Conservation (phyloP, 2,329 filamentous ascomycete genomes). For the Trichoderma guizhouense region DNA sequence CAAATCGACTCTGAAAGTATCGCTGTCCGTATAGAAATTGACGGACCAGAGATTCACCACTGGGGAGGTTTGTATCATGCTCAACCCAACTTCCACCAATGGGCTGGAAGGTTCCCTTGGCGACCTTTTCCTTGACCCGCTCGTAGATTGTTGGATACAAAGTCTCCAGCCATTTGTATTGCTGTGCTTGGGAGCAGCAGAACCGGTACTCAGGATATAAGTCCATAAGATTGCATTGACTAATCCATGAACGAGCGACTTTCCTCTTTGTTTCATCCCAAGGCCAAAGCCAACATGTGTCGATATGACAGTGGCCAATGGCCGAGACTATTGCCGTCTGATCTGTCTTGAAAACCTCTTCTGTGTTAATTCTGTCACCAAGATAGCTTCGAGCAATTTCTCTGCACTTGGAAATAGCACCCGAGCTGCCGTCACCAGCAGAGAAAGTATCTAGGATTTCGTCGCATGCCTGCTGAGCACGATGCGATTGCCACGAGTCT, state of each 20-base stretch:
- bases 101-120: background rate
- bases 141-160: background rate
- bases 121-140: background rate
- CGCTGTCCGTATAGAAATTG: background rate
- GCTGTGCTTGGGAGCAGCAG: background rate
- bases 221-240: background rate
- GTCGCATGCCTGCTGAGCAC: background rate
- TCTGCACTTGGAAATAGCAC: background rate
- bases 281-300: background rate
- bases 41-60: background rate
- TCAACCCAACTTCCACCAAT: background rate
- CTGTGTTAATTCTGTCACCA: background rate
- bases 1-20: background rate
- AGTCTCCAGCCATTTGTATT: background rate
- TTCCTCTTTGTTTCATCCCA: background rate
- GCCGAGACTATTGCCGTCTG: background rate
- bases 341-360: background rate
- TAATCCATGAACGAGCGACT: background rate
- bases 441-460: background rate
- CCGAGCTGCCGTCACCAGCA: background rate
- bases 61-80: background rate
- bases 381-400: background rate
- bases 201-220: background rate
- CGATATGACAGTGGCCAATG: background rate
- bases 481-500: background rate